Evolutionary conservation across 2,329 filamentous ascomycete genomes (phyloP).

Genomic region (Penicillium sp.): DNA sequence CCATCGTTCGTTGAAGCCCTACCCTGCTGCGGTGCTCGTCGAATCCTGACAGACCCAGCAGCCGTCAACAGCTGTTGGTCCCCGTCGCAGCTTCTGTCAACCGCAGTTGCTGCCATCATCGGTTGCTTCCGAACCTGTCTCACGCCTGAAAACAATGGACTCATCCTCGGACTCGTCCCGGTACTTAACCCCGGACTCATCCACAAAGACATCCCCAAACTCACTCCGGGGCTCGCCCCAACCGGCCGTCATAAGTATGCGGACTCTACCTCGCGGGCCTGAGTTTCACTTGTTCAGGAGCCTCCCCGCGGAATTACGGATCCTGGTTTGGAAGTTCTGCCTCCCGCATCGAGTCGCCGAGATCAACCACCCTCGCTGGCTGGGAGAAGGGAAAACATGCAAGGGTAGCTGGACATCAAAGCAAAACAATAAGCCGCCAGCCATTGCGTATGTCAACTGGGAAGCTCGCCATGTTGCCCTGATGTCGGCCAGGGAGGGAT

Average conservation of each 20-base stretch:
- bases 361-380: neutral
- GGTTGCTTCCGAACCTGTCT: too few relatives aligned
- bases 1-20: neutral
- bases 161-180: neutral
- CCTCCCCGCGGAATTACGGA: neutral
- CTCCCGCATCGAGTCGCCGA: neutral
- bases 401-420: neutral
- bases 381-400: neutral
- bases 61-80: neutral
- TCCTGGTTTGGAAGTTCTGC: neutral
- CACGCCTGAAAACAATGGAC: neutral
- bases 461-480: neutral
- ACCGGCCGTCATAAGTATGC: neutral
- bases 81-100: neutral
- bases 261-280: neutral
- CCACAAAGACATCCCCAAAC: neutral
- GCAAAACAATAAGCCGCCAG: neutral
- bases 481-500: neutral
- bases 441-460: neutral
- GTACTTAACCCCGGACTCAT: neutral
- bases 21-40: neutral
- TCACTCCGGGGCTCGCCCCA: neutral
- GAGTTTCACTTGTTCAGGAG: neutral
- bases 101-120: too few relatives aligned
- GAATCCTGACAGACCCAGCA: neutral